These are phyloP conservation scores for Grosmannia huntii DNA, from an alignment of 2,329 filamentous ascomycete genomes.

Conservation along the genomic window DNA sequence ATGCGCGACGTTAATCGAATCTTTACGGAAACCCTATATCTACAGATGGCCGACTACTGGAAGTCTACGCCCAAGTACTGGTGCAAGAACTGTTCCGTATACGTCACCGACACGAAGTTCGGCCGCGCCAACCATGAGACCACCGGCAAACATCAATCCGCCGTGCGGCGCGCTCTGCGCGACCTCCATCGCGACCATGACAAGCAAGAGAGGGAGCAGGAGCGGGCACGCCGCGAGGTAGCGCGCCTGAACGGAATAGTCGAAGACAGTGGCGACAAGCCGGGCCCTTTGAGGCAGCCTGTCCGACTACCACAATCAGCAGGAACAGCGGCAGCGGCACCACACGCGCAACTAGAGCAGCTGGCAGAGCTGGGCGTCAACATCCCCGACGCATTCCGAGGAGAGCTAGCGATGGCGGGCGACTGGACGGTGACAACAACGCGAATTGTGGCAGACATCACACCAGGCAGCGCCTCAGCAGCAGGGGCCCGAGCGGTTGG, in stretches of 20 bases:
- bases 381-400: slow-evolving; percentile 64
- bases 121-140: slow-evolving; percentile 83
- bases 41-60: slow-evolving; percentile 94
- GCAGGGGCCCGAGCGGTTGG: slow-evolving; percentile 3
- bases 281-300: neutral
- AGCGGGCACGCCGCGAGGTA: slow-evolving; percentile 72
- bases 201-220: slow-evolving; percentile 65
- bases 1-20: neutral
- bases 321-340: slow-evolving; percentile 7
- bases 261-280: slow-evolving; percentile 18
- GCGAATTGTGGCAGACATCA: slow-evolving; percentile 35
- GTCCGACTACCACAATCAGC: neutral
- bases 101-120: slow-evolving; percentile 83
- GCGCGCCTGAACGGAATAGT: slow-evolving; percentile 73
- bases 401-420: slow-evolving; percentile 75
- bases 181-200: slow-evolving; percentile 80
- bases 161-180: slow-evolving; percentile 78
- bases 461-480: slow-evolving; percentile 18
- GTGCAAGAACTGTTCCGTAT: slow-evolving; percentile 93
- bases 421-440: slow-evolving; percentile 71
- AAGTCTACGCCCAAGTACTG: slow-evolving; percentile 95
- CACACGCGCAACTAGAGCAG: slow-evolving; percentile 77
- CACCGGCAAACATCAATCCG: slow-evolving; percentile 71
- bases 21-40: neutral
- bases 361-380: slow-evolving; percentile 76